phyloP scores from a whole-genome alignment of 257 asterid species.

The Przewalskia tangutica region DNA sequence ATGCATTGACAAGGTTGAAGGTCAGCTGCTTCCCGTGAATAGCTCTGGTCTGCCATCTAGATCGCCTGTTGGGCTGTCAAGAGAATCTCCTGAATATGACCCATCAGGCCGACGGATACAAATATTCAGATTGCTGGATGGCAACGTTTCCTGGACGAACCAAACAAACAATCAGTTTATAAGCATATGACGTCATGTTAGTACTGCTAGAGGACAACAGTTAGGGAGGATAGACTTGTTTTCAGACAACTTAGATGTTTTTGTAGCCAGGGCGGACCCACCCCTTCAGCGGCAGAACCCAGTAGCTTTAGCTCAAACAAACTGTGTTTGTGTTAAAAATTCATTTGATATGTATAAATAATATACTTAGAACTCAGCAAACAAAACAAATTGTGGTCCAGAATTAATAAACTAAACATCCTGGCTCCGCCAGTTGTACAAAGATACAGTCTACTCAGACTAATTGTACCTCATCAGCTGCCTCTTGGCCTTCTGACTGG shows the following conservation, averaged over 20 bases:
- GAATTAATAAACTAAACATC: too few relatives aligned
- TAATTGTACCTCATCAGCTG: slow-evolving; percentile 48
- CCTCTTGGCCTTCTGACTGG: slow-evolving; percentile 73
- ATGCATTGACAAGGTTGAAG: not conserved
- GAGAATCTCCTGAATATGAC: slow-evolving; percentile 15
- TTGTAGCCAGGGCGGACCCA: not conserved
- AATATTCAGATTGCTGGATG: slow-evolving; percentile 12
- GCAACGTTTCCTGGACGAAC: slow-evolving; percentile 4
- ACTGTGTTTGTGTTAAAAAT: too few relatives aligned
- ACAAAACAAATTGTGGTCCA: too few relatives aligned
- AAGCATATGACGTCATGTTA: not conserved
- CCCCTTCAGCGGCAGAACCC: too few relatives aligned
- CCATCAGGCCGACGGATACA: slow-evolving; percentile 17
- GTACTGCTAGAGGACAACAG: not conserved
- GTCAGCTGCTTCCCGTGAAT: slow-evolving; percentile 8
- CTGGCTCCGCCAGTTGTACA: not conserved
- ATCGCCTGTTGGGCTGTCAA: slow-evolving; percentile 9
- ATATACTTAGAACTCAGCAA: too few relatives aligned
- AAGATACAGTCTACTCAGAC: not conserved
- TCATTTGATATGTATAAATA: too few relatives aligned
- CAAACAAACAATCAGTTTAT: not conserved
- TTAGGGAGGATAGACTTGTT: not conserved
- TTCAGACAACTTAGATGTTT: not conserved
- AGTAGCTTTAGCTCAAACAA: too few relatives aligned
- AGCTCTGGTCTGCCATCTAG: slow-evolving; percentile 5